A percentile compares a stretch with the other conserved stretches of the same genome.
phyloP scores from a whole-genome alignment of 129 eudicot genomes.

The Saposhnikovia divaricata region DNA sequence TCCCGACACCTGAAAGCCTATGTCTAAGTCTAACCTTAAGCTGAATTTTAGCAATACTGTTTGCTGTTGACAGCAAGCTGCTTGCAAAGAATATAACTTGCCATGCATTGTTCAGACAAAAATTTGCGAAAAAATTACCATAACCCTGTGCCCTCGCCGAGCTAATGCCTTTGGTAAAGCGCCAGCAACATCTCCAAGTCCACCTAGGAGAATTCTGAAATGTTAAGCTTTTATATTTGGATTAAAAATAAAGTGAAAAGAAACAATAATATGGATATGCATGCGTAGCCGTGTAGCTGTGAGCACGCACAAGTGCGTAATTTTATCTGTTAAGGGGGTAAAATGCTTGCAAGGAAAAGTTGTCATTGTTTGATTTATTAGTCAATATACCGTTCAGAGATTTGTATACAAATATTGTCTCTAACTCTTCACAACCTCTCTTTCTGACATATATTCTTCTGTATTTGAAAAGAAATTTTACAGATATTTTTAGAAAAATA shows the following conservation, averaged over 20 bases:
- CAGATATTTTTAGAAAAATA: not conserved
- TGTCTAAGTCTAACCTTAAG: not conserved
- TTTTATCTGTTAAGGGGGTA: too few species aligned
- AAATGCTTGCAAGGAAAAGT: too few species aligned
- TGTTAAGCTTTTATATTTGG: not conserved
- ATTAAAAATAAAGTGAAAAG: not conserved
- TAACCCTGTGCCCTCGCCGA: constrained; percentile 94
- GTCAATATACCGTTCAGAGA: not conserved
- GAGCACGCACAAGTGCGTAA: too few species aligned
- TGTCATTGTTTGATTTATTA: too few species aligned
- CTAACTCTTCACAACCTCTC: not conserved
- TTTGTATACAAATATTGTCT: not conserved
- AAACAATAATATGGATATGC: too few species aligned
- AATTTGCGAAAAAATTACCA: constrained; percentile 41
- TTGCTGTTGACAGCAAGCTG: not conserved
- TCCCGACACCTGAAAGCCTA: not conserved
- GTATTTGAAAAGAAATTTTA: not conserved
- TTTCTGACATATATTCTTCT: not conserved
- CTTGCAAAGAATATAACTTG: not conserved
- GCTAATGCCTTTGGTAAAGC: constrained; percentile 99
- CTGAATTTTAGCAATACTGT: not conserved
- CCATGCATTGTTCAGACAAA: not conserved
- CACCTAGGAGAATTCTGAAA: constrained; percentile 47
- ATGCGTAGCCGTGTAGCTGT: too few species aligned
- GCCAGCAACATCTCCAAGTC: constrained; percentile 99